These are phyloP conservation scores for Plantago ovata DNA, from an alignment of 257 asterid genomes.

Conservation along the genomic window DNA sequence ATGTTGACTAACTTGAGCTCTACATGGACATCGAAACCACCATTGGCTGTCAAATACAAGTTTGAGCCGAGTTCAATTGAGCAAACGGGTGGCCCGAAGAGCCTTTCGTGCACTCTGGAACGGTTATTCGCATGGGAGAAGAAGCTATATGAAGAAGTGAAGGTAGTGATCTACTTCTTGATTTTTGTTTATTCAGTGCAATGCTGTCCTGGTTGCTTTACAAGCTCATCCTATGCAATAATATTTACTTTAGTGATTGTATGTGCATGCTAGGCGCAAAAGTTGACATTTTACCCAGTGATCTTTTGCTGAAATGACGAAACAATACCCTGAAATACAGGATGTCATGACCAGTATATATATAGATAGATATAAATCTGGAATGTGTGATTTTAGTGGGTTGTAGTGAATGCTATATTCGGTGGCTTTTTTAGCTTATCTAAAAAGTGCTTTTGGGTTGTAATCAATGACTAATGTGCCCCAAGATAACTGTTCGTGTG, in stretches of 20 bases:
- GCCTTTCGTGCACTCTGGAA: conserved; percentile 87
- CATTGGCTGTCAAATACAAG: conserved; percentile 81
- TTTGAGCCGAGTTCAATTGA: conserved; percentile 70
- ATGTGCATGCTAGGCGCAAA: conserved; percentile 29
- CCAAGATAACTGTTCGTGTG: conserved; percentile 25
- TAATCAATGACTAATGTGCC: conserved; percentile 33
- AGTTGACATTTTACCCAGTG: conserved; percentile 27
- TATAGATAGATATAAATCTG: conserved; percentile 4
- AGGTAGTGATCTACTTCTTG: conserved; percentile 46
- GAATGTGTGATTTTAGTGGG: conserved; percentile 23
- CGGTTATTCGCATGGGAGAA: conserved; percentile 98
- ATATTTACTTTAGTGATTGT: conserved; percentile 3
- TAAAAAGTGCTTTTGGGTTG: conserved; percentile 26
- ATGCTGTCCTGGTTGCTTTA: background rate
- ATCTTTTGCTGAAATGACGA: conserved; percentile 28
- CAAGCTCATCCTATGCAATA: conserved; percentile 11
- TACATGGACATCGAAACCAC: conserved; percentile 95
- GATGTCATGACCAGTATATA: conserved; percentile 3
- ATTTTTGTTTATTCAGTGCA: background rate
- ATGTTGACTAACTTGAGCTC: conserved; percentile 90
- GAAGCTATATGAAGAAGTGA: conserved; percentile 90
- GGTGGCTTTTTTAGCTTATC: conserved; percentile 29
- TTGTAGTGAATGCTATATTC: conserved; percentile 25
- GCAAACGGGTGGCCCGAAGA: conserved; percentile 55
- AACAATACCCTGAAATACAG: conserved; percentile 21